Evolutionary conservation across 805 yeast genomes (phyloP).

Genomic region (Saccharomycopsis schoenii): DNA sequence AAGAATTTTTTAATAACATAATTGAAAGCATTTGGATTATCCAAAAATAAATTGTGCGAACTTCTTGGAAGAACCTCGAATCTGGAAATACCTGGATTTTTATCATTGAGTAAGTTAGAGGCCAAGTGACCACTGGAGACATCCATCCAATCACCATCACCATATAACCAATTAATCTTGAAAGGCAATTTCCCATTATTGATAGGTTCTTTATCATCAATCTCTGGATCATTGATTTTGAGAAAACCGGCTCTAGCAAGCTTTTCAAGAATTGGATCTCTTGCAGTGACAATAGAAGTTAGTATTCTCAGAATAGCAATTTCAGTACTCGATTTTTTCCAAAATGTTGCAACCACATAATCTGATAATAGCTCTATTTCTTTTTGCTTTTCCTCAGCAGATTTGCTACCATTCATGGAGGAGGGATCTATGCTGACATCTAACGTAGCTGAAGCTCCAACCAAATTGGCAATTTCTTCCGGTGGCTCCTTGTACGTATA

Average conservation of each 20-base stretch:
- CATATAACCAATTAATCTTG: constrained; percentile 43
- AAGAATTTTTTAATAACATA: constrained; percentile 30
- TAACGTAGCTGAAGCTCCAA: constrained; percentile 17
- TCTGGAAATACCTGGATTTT: constrained; percentile 15
- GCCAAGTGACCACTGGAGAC: constrained; percentile 37
- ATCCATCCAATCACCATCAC: constrained; percentile 70
- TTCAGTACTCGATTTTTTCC: constrained; percentile 24
- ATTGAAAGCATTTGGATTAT: constrained; percentile 49
- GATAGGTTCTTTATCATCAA: neutral
- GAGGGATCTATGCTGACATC: neutral
- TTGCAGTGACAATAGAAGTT: constrained; percentile 51
- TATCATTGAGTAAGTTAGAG: constrained; percentile 13
- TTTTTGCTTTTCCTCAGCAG: constrained; percentile 9
- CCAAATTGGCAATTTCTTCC: constrained; percentile 9
- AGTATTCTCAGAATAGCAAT: constrained; percentile 10
- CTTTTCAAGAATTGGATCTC: constrained; percentile 57
- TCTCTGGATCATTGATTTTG: neutral
- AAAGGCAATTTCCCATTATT: constrained; percentile 11
- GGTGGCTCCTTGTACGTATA: constrained; percentile 10
- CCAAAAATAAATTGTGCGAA: constrained; percentile 73
- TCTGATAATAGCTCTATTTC: constrained; percentile 26
- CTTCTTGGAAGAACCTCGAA: constrained; percentile 36
- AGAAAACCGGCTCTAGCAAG: constrained; percentile 23
- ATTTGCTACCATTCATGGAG: constrained; percentile 16
- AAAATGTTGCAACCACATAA: constrained; percentile 26